Evolutionary conservation across 495 filamentous ascomycete species (phyloP), one percentile per base, ranked within the genome.

Genomic region (Penicillium daleae): DNA sequence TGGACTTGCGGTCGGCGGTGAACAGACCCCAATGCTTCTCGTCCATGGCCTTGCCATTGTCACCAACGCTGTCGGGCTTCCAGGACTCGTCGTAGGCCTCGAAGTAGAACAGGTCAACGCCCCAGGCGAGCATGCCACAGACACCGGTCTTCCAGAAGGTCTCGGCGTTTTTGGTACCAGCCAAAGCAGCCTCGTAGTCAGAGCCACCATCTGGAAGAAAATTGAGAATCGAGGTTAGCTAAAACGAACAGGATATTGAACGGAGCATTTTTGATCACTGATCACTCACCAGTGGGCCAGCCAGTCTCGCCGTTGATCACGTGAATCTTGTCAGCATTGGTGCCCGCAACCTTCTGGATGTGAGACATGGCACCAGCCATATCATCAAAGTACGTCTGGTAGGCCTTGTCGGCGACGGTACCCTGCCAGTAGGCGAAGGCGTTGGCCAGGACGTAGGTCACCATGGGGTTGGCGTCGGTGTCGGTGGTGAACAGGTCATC

Each of bases 391-490:
- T 91, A 93, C 64, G 84, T 89, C 56, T 83, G 72, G 33, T 85
- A 85, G 33, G 89, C 87, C 69, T 91, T 86, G 64, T 77, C 74
- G 58, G 86, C 82, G 10, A 78, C 74, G 66, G 86, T 82, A 40
- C 84, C 87, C 72, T 94, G 91, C 91, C 91, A 93, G 83, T 92
- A 94, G 33, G 87, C 86, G 71, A 94, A 94, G n/a, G 88, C 91
- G 68, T 94, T 94, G 72, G 83, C 83, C 37, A 94, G 78, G 49
- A 94, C 76, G 55, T 93, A 86, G 65, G 88, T 87, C 26, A 83
- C 85, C 33, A 72, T 53, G 61, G 80, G 82, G 40, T 62, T 61
- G 50, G 24, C 55, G 0, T 59, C 50, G 44, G 66, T 68, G 51
- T 82, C 79, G 44, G 78, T 71, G 66, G 91, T 82, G 59, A 92